phyloP scores from a whole-genome alignment of 805 yeast genomes.

The Pichia rugopelliculosa region DNA sequence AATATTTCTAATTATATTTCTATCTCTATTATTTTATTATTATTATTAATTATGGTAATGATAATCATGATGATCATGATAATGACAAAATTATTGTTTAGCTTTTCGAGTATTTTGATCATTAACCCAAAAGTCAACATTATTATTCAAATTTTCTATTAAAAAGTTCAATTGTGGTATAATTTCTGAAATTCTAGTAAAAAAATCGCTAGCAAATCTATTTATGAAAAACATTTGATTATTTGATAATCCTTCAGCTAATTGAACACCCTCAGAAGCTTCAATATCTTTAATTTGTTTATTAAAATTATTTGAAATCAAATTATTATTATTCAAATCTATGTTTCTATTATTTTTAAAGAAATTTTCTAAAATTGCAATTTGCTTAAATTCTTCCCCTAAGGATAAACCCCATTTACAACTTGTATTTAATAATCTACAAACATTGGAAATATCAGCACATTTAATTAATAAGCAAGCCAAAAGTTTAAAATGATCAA shows the following conservation, averaged over 20 bases:
- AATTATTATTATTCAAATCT: constrained; percentile 6
- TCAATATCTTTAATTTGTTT: constrained; percentile 21
- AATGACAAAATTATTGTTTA: no score
- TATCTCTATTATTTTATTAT: no score
- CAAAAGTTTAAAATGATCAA: constrained; percentile 34
- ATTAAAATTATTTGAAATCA: not conserved
- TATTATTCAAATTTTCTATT: constrained; percentile 43
- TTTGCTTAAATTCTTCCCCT: constrained; percentile 68
- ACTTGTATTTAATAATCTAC: constrained; percentile 68
- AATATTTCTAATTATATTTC: no score
- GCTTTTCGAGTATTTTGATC: not conserved
- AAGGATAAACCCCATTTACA: constrained; percentile 84
- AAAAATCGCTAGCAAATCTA: constrained; percentile 74
- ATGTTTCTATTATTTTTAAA: not conserved
- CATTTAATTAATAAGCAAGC: constrained; percentile 75
- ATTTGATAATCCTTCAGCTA: constrained; percentile 46
- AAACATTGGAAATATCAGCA: constrained; percentile 92
- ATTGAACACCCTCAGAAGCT: constrained; percentile 36
- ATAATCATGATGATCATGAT: no score
- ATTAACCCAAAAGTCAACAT: constrained; percentile 49
- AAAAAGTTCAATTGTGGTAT: constrained; percentile 58
- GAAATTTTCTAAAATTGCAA: constrained; percentile 42
- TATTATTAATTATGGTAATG: no score
- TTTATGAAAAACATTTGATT: constrained; percentile 81
- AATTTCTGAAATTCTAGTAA: constrained; percentile 51